phyloP scores from a whole-genome alignment of 2,329 filamentous ascomycete species.

The Pseudopithomyces chartarum region DNA sequence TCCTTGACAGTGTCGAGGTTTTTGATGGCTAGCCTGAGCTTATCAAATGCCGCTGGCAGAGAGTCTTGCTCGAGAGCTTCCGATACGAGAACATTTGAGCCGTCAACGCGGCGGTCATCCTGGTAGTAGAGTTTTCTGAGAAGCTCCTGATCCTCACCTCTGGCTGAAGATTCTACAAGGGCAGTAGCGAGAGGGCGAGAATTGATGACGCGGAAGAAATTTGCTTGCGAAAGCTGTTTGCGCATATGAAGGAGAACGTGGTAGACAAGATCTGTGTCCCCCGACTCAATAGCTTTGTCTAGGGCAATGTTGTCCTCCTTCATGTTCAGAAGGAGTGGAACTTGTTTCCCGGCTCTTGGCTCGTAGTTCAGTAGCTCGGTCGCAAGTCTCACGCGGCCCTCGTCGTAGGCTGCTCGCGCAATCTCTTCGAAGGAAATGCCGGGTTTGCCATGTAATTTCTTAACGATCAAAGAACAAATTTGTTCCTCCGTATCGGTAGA shows the following conservation, averaged over 20 bases:
- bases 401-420: slow-evolving; percentile 89
- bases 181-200: slow-evolving; percentile 83
- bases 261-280: slow-evolving; percentile 90
- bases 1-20: slow-evolving; percentile 81
- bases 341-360: slow-evolving; percentile 91
- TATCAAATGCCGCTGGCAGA: slow-evolving; percentile 74
- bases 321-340: slow-evolving; percentile 90
- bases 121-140: slow-evolving; percentile 98
- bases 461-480: slow-evolving; percentile 84
- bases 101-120: slow-evolving; percentile 87
- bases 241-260: slow-evolving; percentile 87
- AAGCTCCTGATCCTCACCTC: slow-evolving; percentile 76
- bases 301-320: slow-evolving; percentile 94
- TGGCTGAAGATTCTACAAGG: slow-evolving; percentile 83
- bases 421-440: slow-evolving; percentile 97
- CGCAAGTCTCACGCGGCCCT: slow-evolving; percentile 85
- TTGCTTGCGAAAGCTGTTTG: slow-evolving; percentile 85
- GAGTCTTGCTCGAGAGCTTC: slow-evolving; percentile 80
- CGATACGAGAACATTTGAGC: slow-evolving; percentile 82
- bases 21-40: slow-evolving; percentile 83
- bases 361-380: slow-evolving; percentile 93
- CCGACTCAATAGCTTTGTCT: slow-evolving; percentile 95
- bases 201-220: slow-evolving; percentile 92
- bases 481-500: slow-evolving; percentile 86
- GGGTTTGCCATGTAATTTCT: slow-evolving; percentile 82